Conservation (phyloP, 2,329 filamentous ascomycete species). For the Apiospora arundinis region DNA sequence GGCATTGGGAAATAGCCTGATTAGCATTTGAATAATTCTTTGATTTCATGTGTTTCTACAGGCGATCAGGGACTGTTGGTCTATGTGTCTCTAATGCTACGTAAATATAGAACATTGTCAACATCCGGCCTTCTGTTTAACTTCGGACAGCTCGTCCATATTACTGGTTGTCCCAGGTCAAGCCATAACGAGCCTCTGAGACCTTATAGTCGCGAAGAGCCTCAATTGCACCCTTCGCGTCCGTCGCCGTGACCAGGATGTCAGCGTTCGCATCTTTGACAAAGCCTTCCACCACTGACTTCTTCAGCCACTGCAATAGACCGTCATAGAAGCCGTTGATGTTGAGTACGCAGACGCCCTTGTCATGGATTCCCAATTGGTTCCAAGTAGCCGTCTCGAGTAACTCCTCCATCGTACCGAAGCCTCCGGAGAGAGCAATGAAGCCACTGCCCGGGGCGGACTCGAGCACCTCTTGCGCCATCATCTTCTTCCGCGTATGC, state of each 20-base stretch:
- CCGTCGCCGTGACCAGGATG: constrained; percentile 80
- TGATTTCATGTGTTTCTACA: background rate
- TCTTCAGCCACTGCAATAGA: constrained; percentile 80
- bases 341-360: constrained; percentile 82
- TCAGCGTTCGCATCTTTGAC: constrained; percentile 71
- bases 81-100: constrained; percentile 8
- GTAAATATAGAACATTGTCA: background rate
- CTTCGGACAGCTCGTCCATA: background rate
- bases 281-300: constrained; percentile 78
- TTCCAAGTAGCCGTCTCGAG: constrained; percentile 95
- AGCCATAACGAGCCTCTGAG: constrained; percentile 75
- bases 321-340: constrained; percentile 93
- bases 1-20: constrained; percentile 18
- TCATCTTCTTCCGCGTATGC: constrained; percentile 94
- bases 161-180: constrained; percentile 71
- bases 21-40: constrained; percentile 22
- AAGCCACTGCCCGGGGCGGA: constrained; percentile 88
- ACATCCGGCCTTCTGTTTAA: background rate
- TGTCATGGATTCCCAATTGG: constrained; percentile 88
- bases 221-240: constrained; percentile 73
- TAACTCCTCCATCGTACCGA: constrained; percentile 94
- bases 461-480: constrained; percentile 85
- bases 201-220: constrained; percentile 77
- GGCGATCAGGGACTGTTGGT: background rate
- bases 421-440: constrained; percentile 83